Conservation (phyloP, 1,284 basidiomycete species). For the Leccinum variabile region DNA sequence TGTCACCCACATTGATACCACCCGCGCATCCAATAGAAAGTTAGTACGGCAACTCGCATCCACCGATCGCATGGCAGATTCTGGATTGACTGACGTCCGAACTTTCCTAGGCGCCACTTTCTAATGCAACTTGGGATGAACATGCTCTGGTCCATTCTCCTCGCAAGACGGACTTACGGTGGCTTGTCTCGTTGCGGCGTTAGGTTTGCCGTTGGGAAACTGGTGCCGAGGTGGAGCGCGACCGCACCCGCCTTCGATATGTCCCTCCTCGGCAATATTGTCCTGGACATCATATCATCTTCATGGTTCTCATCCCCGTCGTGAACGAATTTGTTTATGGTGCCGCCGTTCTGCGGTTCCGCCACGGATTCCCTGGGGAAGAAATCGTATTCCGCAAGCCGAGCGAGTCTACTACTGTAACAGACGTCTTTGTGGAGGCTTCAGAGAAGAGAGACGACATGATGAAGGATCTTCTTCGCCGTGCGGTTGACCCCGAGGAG, state of each 20-base stretch:
- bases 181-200: constrained; percentile 33
- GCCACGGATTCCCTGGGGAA: constrained; percentile 30
- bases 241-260: constrained; percentile 19
- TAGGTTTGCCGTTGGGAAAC: constrained; percentile 26
- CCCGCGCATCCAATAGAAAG: constrained; percentile 23
- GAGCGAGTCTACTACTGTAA: constrained; percentile 30
- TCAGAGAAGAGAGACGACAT: constrained; percentile 31
- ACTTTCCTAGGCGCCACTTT: constrained; percentile 27
- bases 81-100: constrained; percentile 6
- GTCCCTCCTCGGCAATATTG: constrained; percentile 28
- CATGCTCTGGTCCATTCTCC: constrained; percentile 26
- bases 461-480: constrained; percentile 30
- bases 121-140: constrained; percentile 29
- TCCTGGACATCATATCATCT: constrained; percentile 32
- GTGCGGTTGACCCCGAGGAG: constrained; percentile 33
- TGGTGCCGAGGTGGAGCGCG: constrained; percentile 15
- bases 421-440: constrained; percentile 26
- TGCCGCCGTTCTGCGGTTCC: constrained; percentile 23
- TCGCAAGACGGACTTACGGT: constrained; percentile 24
- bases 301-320: constrained; percentile 26
- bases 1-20: constrained; percentile 33
- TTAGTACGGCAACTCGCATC: constrained; percentile 15
- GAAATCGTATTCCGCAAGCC: constrained; percentile 36
- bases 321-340: constrained; percentile 26
- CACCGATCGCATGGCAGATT: not conserved